Evolutionary conservation across 148 eudicot species (phyloP).

Genomic region (Rhododendron vialii): DNA sequence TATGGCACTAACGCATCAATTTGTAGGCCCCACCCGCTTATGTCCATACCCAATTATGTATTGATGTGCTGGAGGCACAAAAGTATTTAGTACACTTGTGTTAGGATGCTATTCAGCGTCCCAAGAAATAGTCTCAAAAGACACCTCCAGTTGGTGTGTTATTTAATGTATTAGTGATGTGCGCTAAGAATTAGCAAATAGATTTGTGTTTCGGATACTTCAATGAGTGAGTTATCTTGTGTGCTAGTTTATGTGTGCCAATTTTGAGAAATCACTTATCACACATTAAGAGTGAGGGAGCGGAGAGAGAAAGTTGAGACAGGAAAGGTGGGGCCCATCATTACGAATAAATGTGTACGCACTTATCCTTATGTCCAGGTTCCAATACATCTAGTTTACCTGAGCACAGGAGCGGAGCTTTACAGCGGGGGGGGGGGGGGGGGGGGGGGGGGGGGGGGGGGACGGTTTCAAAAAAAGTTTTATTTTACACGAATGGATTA

Average conservation of each 20-base stretch:
- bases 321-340: background rate
- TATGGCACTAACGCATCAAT: background rate
- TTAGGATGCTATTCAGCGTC: background rate
- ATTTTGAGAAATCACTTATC: background rate
- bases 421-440: no score
- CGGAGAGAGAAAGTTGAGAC: background rate
- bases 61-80: background rate
- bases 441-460: no score
- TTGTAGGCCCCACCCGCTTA: background rate
- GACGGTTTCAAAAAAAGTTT: background rate
- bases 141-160: background rate
- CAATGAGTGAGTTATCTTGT: background rate
- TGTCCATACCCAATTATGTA: background rate
- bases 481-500: background rate
- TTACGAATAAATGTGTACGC: background rate
- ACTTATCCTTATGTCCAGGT: background rate
- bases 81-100: background rate
- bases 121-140: background rate
- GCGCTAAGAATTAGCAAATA: background rate
- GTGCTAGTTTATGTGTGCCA: background rate
- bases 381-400: background rate
- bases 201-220: background rate
- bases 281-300: background rate
- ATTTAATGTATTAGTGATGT: background rate
- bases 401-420: background rate